These are phyloP conservation scores for Yamadazyma ubonensis DNA, from an alignment of 805 yeast genomes.

Conservation along the genomic window DNA sequence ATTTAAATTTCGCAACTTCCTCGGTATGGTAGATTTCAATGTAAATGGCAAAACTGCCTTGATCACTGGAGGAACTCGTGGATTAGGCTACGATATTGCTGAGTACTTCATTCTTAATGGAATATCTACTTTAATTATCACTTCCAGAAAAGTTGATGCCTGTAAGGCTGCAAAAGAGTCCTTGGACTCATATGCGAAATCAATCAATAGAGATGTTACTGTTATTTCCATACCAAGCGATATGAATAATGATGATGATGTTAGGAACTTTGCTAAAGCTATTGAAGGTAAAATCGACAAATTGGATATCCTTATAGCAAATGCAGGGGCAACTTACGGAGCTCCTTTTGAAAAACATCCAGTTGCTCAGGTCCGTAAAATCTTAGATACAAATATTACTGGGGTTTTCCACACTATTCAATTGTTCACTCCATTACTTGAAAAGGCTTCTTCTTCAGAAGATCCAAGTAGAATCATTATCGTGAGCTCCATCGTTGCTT, in stretches of 20 bases:
- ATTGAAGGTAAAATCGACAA: slow-evolving; percentile 35
- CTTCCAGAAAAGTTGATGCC: slow-evolving; percentile 57
- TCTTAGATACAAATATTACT: slow-evolving; percentile 54
- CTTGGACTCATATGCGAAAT: slow-evolving; percentile 26
- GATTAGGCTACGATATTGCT: slow-evolving; percentile 61
- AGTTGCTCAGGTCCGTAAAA: slow-evolving; percentile 54
- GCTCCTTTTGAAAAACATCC: slow-evolving; percentile 55
- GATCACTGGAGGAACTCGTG: slow-evolving; percentile 68
- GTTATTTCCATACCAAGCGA: slow-evolving; percentile 52
- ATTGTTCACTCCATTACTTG: slow-evolving; percentile 51
- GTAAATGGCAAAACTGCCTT: slow-evolving; percentile 58
- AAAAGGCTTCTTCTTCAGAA: slow-evolving; percentile 41
- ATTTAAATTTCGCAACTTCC: slow-evolving; percentile 4
- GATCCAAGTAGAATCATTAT: slow-evolving; percentile 60
- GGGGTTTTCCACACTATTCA: slow-evolving; percentile 63
- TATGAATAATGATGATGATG: slow-evolving; percentile 46
- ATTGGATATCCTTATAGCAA: slow-evolving; percentile 61
- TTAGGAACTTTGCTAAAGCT: slow-evolving; percentile 36
- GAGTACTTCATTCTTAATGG: slow-evolving; percentile 57
- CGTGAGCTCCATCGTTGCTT: slow-evolving; percentile 60
- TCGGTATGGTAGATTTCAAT: slow-evolving; percentile 30
- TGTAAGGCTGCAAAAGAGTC: slow-evolving; percentile 49
- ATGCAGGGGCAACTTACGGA: slow-evolving; percentile 78
- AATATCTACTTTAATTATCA: slow-evolving; percentile 53
- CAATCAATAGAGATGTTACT: slow-evolving; percentile 20